Evolutionary conservation across 345 rosid genomes (phyloP).

Genomic region (Euclidium syriacum): DNA sequence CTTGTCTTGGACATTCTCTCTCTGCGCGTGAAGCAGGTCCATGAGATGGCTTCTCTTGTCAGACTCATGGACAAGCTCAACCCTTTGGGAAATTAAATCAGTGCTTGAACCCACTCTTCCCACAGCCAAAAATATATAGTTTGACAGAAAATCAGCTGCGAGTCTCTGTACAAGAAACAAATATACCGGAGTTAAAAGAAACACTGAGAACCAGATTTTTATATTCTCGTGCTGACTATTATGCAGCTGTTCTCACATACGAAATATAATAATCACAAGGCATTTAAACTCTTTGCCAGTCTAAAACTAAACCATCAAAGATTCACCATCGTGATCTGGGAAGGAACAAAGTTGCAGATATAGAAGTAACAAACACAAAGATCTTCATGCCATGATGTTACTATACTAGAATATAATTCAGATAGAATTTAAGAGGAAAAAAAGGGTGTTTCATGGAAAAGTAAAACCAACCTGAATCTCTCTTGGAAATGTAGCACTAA

Average conservation of each 20-base stretch:
- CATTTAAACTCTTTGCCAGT: not conserved
- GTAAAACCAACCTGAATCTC: constrained; percentile 78
- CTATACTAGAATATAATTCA: not conserved
- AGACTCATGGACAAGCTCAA: constrained; percentile 85
- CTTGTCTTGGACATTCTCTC: constrained; percentile 72
- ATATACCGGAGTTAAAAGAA: not conserved
- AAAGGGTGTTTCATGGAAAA: not conserved
- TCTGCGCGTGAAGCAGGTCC: constrained; percentile 98
- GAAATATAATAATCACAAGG: constrained; percentile 1
- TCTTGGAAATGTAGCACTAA: constrained; percentile 96
- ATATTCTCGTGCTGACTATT: not conserved
- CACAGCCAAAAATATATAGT: constrained; percentile 91
- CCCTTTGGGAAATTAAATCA: constrained; percentile 92
- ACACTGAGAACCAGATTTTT: not conserved
- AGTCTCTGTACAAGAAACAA: constrained; percentile 61
- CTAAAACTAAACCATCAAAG: constrained; percentile 13
- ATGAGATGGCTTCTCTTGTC: constrained; percentile 98
- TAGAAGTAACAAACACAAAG: not conserved
- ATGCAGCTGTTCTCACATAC: not conserved
- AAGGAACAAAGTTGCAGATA: not conserved
- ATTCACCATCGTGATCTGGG: not conserved
- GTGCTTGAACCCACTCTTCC: constrained; percentile 99
- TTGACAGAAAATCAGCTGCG: constrained; percentile 84
- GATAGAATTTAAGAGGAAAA: not conserved
- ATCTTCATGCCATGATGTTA: not conserved